Evolutionary conservation across 2,329 filamentous ascomycete species (phyloP).

Genomic region (Arachnopeziza araneosa): DNA sequence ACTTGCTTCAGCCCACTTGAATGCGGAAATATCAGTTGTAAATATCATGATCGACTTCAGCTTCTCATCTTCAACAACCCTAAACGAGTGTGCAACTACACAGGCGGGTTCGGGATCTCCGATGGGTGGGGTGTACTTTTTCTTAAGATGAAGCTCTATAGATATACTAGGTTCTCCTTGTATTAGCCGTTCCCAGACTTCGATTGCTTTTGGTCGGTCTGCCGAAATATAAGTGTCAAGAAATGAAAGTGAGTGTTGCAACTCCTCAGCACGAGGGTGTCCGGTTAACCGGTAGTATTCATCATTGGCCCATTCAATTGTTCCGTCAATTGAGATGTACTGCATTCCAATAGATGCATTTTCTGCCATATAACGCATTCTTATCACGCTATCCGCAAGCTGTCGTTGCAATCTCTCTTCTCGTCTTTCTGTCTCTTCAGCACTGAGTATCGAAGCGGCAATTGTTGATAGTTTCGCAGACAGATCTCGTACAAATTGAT

Average conservation of each 20-base stretch:
- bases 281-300: slow-evolving; percentile 23
- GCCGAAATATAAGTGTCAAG: slow-evolving; percentile 21
- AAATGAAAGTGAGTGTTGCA: slow-evolving; percentile 17
- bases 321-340: slow-evolving; percentile 22
- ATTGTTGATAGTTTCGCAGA: slow-evolving; percentile 21
- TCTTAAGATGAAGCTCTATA: slow-evolving; percentile 21
- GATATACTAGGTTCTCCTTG: slow-evolving; percentile 20
- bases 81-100: slow-evolving; percentile 18
- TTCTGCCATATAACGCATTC: slow-evolving; percentile 27
- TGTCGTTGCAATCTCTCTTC: slow-evolving; percentile 16
- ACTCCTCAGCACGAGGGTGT: slow-evolving; percentile 10
- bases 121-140: slow-evolving; percentile 22
- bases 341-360: slow-evolving; percentile 27
- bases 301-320: slow-evolving; percentile 24
- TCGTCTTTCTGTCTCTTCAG: slow-evolving; percentile 20
- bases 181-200: slow-evolving; percentile 18
- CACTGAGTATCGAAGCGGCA: slow-evolving; percentile 18
- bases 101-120: slow-evolving; percentile 24
- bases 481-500: slow-evolving; percentile 23
- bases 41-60: slow-evolving; percentile 25
- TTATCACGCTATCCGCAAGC: slow-evolving; percentile 16
- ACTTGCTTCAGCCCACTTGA: slow-evolving; percentile 25
- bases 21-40: slow-evolving; percentile 25
- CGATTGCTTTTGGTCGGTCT: slow-evolving; percentile 14
- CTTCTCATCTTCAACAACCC: slow-evolving; percentile 19